Evolutionary conservation across 75 land plant genomes (phyloP), one percentile per base, ranked within the genome.

Genomic region (Picea glauca): DNA sequence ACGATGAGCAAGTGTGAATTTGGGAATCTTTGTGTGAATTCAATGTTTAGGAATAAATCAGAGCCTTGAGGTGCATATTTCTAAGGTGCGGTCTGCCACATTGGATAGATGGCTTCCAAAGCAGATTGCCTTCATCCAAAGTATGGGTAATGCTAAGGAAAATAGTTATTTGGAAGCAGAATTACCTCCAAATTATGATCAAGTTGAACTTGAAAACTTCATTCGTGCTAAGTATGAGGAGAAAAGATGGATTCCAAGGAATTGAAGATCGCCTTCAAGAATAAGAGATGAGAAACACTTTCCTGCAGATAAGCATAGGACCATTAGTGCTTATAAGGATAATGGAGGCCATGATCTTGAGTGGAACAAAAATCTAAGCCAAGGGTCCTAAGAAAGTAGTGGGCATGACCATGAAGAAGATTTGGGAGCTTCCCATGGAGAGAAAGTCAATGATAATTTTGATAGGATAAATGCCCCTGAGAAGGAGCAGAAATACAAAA

Each of bases 51-150:
- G 26, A 26, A 26, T 26, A 26, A 0, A 26, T 26, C 26, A 26
- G 0, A 26, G 26, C 26, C 26, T 26, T 26, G 26, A 26, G 26
- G 26, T 26, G 26, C 26, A 26, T 26, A 26, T 26, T 26, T 26
- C 26, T 26, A 72, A 95, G 98, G 96, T 95, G 57, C 91, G 98
- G 35, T 95, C 98, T 77, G 94, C 90, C 23, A 95, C 95, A 21
- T 70, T 95, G 38, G 98, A 95, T 83, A 95, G 96, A 84, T 95
- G 98, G 98, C 94, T 95, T 78, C 98, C 98, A 62, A 94, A 95
- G 82, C 98, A 95, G 85, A 90, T 95, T 81, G 87, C 91, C 56
- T 91, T 93, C 63, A 93, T 93, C 76, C 92, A 91, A 80, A 79
- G 98, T 61, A 96, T 92, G 96, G 98, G 98, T 38, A 96, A 96